Base-by-base conservation (phyloP, 768 basidiomycete genomes). In the Trametes cinnabarina region DNA sequence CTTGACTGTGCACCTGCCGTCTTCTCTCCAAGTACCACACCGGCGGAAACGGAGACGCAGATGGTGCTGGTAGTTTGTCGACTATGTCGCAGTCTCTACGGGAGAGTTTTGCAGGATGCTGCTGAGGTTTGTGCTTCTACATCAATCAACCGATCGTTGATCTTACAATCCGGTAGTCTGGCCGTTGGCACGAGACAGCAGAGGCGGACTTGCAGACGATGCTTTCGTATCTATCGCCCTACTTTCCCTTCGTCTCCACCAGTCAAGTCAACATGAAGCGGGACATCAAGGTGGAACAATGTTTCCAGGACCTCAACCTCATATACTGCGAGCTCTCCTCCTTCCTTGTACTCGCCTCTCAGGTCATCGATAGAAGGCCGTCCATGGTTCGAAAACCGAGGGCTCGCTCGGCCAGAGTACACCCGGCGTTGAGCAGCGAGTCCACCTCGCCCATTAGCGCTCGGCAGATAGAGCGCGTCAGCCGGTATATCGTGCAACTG, bases 1-100 rank as follows among this genome's bases (percentile, higher is more conserved):
- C 82, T 98, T 20, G 95, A 98, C 69, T 84, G 84, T 62, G 92
- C 92, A 4, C 92, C 95, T 2, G 68, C 82, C 14, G 90, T 89
- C 2, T 95, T 96, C 72, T 80, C 86, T 3, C 88, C 90, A 0
- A 81, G 79, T 61, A 73, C 73, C n/a, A 77, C 66, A 28, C 82
- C 85, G 2, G 70, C 82, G 12, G 85, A 86, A 57, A 79, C 79
- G 2, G 86, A 90, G 58, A 70, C 84, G 17, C 80, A 83, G 57
- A 75, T 86, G 55, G 73, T 92, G 15, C 58, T 80, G n/a, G 78
- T 80, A 1, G 78, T 87, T 5, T 76, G 77, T 26, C 77, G 79
- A 57, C 83, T 93, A 61, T 75, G 79, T 22, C 78, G 80, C 8
- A 80, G 74, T 46, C 68, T 94, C 19, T 93, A 91, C 66, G 76